phyloP scores from a whole-genome alignment of 345 rosid species.

The Melaleuca quinquenervia region DNA sequence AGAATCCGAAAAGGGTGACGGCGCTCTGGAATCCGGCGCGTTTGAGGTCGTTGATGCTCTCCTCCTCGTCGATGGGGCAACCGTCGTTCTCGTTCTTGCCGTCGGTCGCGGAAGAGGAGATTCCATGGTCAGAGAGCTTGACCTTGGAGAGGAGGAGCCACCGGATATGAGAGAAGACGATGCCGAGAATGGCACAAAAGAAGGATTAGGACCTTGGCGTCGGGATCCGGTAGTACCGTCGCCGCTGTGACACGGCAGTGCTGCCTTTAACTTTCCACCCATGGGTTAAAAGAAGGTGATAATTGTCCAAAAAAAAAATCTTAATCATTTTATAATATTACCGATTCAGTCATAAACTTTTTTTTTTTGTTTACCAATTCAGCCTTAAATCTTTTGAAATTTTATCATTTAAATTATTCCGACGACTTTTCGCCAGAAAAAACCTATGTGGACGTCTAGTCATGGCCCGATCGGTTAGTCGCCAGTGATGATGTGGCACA shows the following conservation, averaged over 20 bases:
- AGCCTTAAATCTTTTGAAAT: too few species aligned
- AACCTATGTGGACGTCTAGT: too few species aligned
- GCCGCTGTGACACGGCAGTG: constrained; percentile 15
- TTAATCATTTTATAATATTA: too few species aligned
- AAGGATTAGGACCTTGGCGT: constrained; percentile 67
- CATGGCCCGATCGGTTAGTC: too few species aligned
- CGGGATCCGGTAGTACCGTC: constrained; percentile 56
- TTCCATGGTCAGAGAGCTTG: constrained; percentile 28
- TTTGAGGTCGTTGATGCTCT: constrained; percentile 66
- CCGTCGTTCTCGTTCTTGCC: constrained; percentile 46
- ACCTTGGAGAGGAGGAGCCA: constrained; percentile 65
- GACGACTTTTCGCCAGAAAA: too few species aligned
- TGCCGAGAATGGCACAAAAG: constrained; percentile 50
- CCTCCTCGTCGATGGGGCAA: constrained; percentile 83
- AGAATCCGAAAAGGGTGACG: background rate
- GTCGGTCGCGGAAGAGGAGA: background rate
- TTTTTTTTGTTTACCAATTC: too few species aligned
- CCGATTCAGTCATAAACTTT: too few species aligned
- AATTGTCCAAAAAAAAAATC: too few species aligned
- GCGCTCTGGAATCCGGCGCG: constrained; percentile 83
- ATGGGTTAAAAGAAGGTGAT: too few species aligned
- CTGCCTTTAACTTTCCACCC: too few species aligned
- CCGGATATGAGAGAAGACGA: constrained; percentile 54
- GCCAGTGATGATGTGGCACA: too few species aligned
- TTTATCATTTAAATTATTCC: too few species aligned